Evolutionary conservation across 2,329 filamentous ascomycete genomes (phyloP).

Genomic region (Arthroderma sp.): DNA sequence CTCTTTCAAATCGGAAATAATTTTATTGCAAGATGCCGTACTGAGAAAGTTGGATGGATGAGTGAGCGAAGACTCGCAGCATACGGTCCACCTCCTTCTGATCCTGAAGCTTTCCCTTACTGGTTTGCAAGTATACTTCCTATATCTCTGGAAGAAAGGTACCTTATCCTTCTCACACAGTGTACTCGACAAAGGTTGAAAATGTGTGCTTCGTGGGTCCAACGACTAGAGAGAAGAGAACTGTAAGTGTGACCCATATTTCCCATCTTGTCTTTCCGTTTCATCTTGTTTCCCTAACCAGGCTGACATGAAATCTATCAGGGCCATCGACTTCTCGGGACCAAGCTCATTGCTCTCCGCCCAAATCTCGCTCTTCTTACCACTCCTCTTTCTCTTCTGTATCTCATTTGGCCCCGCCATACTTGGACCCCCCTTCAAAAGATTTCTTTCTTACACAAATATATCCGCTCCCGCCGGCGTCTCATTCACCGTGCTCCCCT

Average conservation of each 20-base stretch:
- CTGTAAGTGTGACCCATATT: conserved; percentile 44
- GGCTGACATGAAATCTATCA: neutral
- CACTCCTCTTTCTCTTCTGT: conserved; percentile 1
- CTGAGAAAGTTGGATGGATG: conserved; percentile 59
- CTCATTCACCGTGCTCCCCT: conserved; percentile 22
- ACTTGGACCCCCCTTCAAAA: neutral
- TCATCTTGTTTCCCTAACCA: neutral
- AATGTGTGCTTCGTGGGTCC: conserved; percentile 67
- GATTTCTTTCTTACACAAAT: neutral
- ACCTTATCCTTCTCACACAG: conserved; percentile 55
- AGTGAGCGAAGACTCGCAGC: conserved; percentile 56
- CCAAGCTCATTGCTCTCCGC: too few relatives aligned
- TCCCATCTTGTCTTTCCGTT: neutral
- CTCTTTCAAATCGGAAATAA: conserved; percentile 52
- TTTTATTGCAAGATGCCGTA: conserved; percentile 58
- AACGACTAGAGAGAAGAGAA: conserved; percentile 54
- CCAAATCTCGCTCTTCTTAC: conserved; percentile 1
- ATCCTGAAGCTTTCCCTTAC: conserved; percentile 69
- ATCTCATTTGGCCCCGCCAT: neutral
- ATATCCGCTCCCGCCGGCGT: conserved; percentile 11
- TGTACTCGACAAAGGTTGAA: conserved; percentile 73
- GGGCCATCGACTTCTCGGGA: too few relatives aligned
- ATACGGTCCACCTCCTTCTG: conserved; percentile 64
- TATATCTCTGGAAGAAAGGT: conserved; percentile 65
- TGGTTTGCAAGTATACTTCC: conserved; percentile 80